Conservation (phyloP, 1,139 yeast species). For the Meyerozyma carpophila region DNA sequence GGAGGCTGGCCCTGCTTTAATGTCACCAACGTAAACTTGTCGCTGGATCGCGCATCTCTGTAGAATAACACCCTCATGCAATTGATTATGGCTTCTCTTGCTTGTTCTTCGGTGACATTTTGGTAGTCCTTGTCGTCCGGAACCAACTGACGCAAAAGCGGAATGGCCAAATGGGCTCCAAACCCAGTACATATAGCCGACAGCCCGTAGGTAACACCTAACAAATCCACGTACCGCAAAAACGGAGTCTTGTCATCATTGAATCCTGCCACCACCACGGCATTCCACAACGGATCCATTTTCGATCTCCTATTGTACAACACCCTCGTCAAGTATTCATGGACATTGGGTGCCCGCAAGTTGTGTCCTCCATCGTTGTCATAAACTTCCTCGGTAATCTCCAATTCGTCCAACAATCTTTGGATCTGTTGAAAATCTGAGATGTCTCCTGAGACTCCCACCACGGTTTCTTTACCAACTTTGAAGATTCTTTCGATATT, state of each 20-base stretch:
- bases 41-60: conserved; percentile 93
- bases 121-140: conserved; percentile 74
- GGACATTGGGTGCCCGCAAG: conserved; percentile 80
- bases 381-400: conserved; percentile 64
- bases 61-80: conserved; percentile 93
- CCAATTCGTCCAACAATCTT: conserved; percentile 71
- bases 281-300: conserved; percentile 96
- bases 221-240: conserved; percentile 79
- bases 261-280: conserved; percentile 85
- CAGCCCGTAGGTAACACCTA: conserved; percentile 86
- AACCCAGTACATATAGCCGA: conserved; percentile 95
- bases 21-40: conserved; percentile 80
- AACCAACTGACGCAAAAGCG: conserved; percentile 78
- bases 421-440: conserved; percentile 87
- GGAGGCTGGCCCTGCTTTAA: conserved; percentile 52
- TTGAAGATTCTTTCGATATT: conserved; percentile 78
- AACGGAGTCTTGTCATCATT: conserved; percentile 64
- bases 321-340: conserved; percentile 79
- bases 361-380: conserved; percentile 73
- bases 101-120: conserved; percentile 67
- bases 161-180: conserved; percentile 92
- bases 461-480: conserved; percentile 82
- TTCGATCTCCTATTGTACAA: conserved; percentile 85
- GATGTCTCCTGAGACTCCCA: conserved; percentile 93
- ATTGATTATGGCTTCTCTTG: conserved; percentile 68